phyloP scores from a whole-genome alignment of 495 filamentous ascomycete species.

The Entonaema liquescens region DNA sequence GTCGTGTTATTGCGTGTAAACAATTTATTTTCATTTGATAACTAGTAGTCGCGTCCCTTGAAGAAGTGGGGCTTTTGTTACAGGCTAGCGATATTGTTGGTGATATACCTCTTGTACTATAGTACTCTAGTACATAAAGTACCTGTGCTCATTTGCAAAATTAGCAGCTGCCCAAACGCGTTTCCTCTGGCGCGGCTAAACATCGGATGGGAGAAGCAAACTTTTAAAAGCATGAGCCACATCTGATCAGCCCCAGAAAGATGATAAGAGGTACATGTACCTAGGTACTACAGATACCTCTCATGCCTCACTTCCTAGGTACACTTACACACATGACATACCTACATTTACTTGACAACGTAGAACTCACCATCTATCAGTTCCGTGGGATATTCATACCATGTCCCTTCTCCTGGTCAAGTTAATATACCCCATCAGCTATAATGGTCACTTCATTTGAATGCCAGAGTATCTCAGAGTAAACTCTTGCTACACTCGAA shows the following conservation, averaged over 20 bases:
- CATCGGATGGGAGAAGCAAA: conserved; percentile 2
- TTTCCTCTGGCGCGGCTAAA: conserved; percentile 3
- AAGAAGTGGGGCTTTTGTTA: conserved; percentile 9
- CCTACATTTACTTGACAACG: neutral
- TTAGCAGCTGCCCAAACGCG: neutral
- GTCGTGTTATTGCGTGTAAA: conserved; percentile 37
- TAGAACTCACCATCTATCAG: neutral
- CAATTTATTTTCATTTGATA: conserved; percentile 30
- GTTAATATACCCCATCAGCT: no score
- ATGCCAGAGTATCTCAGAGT: neutral
- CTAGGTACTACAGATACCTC: neutral
- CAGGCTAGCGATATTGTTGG: neutral
- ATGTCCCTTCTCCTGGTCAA: no score
- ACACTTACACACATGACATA: neutral
- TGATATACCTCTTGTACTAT: neutral
- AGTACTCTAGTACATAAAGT: neutral
- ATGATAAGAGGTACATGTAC: neutral
- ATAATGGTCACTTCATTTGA: neutral
- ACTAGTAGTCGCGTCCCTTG: conserved; percentile 33
- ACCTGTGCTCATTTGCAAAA: neutral
- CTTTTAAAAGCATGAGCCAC: neutral
- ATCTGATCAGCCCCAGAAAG: neutral
- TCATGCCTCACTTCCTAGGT: no score
- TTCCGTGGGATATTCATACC: no score
- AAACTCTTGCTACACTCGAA: neutral